phyloP scores from a whole-genome alignment of 345 rosid genomes.

The Erucastrum elatum region DNA sequence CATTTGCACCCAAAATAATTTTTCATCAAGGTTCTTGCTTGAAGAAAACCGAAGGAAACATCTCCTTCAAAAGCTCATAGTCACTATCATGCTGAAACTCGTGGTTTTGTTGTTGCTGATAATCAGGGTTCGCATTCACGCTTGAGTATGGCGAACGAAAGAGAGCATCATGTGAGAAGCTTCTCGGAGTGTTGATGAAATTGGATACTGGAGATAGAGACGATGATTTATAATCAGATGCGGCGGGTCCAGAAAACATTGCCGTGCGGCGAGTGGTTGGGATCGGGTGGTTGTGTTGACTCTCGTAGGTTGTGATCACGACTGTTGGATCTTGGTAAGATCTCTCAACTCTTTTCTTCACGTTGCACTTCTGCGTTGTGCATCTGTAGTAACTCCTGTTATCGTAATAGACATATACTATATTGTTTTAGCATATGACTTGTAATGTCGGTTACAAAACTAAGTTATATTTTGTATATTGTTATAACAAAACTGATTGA shows the following conservation, averaged over 20 bases:
- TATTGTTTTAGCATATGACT: conserved; percentile 14
- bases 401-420: conserved; percentile 1
- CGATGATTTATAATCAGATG: conserved; percentile 18
- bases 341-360: conserved; percentile 87
- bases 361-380: conserved; percentile 84
- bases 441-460: conserved; percentile 1
- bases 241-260: conserved; percentile 40
- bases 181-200: conserved; percentile 35
- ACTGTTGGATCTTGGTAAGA: conserved; percentile 83
- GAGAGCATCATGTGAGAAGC: conserved; percentile 44
- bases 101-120: conserved; percentile 36
- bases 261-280: conserved; percentile 59
- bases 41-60: conserved; percentile 69
- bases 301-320: conserved; percentile 88
- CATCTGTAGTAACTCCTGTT: conserved; percentile 88
- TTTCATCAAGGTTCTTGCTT: neutral
- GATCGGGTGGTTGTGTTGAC: conserved; percentile 78
- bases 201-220: conserved; percentile 23
- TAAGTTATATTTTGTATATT: neutral
- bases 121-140: conserved; percentile 31
- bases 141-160: conserved; percentile 25
- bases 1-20: neutral
- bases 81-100: conserved; percentile 46
- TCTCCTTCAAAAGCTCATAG: conserved; percentile 74
- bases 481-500: neutral